Evolutionary conservation across 345 rosid genomes (phyloP), one percentile per base, ranked within the genome.

Genomic region (Eucalyptus sp.): DNA sequence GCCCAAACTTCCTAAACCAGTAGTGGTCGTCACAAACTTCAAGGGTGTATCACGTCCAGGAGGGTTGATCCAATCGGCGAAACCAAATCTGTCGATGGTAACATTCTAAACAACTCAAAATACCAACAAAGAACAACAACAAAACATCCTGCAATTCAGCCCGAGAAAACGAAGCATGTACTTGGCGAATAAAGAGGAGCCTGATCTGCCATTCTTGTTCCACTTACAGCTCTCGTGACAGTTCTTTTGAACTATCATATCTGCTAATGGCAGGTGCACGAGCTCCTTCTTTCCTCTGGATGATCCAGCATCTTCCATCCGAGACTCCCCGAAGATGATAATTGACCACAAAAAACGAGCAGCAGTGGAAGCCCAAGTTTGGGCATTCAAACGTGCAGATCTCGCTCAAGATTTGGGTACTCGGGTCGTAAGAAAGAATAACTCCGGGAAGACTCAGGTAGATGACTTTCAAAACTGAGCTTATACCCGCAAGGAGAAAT

Each of bases 371-470:
- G 87, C 33, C 87, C 46, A 27, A 56, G 86, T 48, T 43, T 15
- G 90, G 90, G 80, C 76, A 84, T 56, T 84, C 68, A 56, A 79
- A 91, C 14, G 89, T 81, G 90, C 90, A 88, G 86, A 91, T 49
- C 86, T 89, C 88, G 27, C 52, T 90, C 87, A 86, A 56, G 25
- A 76, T 41, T 68, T 48, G 88, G 87, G 89, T 87, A 41, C 86
- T 88, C 5, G 51, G 64, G 86, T 88, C 44, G 68, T 90, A 91
- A 25, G 89, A 71, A 62, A 87, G 79, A 16, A 88, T 46, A 7
- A 50, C 64, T 41, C 92, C 92, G 1, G 92, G 91, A 17, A 91
- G 41, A 43, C 90, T 43, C 88, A 88, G 86, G 88, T 88, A 91
- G 68, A 91, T 64, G 17, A 87, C 54, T 50, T 88, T 87, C 27